Percentiles rank a stretch among this genome's conserved stretches.
phyloP scores from a whole-genome alignment of 768 basidiomycete species.

The Termitomyces bulborhizus region DNA sequence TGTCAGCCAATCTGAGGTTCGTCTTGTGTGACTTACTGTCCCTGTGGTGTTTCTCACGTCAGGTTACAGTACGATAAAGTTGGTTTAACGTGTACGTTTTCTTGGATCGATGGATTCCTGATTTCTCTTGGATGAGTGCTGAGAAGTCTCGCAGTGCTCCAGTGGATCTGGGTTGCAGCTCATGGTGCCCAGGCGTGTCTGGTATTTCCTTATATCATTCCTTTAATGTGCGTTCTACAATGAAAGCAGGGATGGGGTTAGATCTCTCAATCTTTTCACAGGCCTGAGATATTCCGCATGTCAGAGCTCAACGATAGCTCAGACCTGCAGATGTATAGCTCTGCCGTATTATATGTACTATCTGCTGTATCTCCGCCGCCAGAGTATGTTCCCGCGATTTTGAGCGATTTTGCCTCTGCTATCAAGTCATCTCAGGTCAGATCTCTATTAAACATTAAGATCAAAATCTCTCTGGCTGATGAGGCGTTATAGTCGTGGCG shows the following conservation, averaged over 20 bases:
- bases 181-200: conserved; percentile 70
- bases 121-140: conserved; percentile 7
- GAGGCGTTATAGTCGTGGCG: conserved; percentile 67
- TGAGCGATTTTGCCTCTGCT: conserved; percentile 57
- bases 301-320: conserved; percentile 83
- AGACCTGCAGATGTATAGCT: conserved; percentile 77
- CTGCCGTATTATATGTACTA: conserved; percentile 74
- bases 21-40: conserved; percentile 9
- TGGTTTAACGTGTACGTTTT: conserved; percentile 66
- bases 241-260: neutral
- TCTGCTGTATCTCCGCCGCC: conserved; percentile 74
- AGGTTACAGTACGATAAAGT: conserved; percentile 73
- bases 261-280: conserved; percentile 21
- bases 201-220: conserved; percentile 71
- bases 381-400: conserved; percentile 55
- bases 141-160: conserved; percentile 45
- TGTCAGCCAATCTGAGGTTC: conserved; percentile 73
- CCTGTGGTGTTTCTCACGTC: conserved; percentile 6
- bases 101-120: neutral
- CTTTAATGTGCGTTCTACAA: conserved; percentile 57
- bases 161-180: conserved; percentile 76
- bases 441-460: neutral
- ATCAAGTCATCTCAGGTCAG: conserved; percentile 75
- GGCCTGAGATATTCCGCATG: conserved; percentile 86
- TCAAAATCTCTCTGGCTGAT: neutral